Conservation (phyloP, 306 rosid species). For the Lathyrus oleraceus region DNA sequence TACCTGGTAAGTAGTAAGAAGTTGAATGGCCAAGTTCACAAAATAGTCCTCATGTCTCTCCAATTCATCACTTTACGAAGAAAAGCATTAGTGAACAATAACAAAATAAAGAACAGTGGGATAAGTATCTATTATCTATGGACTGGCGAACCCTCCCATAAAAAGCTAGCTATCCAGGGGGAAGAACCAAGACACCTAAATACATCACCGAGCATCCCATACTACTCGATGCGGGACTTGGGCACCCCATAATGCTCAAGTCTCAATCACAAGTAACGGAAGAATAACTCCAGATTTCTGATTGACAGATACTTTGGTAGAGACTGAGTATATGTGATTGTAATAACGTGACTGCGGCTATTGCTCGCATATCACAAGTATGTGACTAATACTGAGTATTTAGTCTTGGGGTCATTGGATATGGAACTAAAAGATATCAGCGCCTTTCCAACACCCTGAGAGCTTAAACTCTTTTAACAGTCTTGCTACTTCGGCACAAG, state of each 20-base stretch:
- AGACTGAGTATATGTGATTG: background rate
- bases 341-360: background rate
- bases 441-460: background rate
- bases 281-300: slow-evolving; percentile 18
- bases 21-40: slow-evolving; percentile 70
- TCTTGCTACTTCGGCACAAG: background rate
- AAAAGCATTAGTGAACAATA: slow-evolving; percentile 37
- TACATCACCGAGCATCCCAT: background rate
- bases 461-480: background rate
- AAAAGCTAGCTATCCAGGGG: background rate
- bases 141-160: background rate
- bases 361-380: no score
- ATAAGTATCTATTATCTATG: background rate
- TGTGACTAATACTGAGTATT: background rate
- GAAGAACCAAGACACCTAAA: background rate
- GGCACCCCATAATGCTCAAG: background rate
- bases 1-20: slow-evolving; percentile 87
- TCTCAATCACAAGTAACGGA: background rate
- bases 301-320: background rate
- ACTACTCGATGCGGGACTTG: no score
- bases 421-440: background rate
- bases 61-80: slow-evolving; percentile 75
- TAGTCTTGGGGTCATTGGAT: background rate
- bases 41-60: slow-evolving; percentile 85
- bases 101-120: slow-evolving; percentile 22